A percentile compares a stretch with the other conserved stretches of the same genome.
These are phyloP conservation scores for Fraxinus xanthoxyloides DNA, from an alignment of 305 asterid species.

Conservation along the genomic window DNA sequence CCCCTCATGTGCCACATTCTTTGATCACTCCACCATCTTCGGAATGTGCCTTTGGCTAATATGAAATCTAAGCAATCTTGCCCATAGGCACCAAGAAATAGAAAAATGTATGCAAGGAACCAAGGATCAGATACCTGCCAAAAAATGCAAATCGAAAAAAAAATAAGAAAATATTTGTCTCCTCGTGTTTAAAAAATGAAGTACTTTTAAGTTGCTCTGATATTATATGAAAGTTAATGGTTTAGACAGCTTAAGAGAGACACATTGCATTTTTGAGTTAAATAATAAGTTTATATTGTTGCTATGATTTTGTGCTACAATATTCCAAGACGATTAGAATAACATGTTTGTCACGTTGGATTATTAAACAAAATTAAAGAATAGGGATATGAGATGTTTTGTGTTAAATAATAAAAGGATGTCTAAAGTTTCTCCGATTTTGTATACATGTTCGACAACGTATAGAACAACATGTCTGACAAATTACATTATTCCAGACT, in stretches of 20 bases:
- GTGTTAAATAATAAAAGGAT: not conserved
- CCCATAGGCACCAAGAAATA: constrained; percentile 64
- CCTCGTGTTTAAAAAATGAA: not conserved
- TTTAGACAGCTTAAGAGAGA: not conserved
- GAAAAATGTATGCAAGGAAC: constrained; percentile 47
- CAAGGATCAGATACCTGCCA: constrained; percentile 46
- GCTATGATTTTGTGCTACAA: not conserved
- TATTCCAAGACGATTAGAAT: too few relatives aligned
- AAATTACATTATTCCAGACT: not conserved
- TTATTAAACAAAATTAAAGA: not conserved
- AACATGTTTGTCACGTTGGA: not conserved
- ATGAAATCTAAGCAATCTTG: constrained; percentile 65
- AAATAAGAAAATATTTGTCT: not conserved
- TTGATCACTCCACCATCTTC: constrained; percentile 88
- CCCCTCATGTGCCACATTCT: constrained; percentile 72
- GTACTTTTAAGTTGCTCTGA: too few relatives aligned
- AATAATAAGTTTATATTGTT: not conserved
- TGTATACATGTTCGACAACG: not conserved
- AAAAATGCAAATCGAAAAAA: not conserved
- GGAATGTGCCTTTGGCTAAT: constrained; percentile 38
- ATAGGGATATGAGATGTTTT: not conserved
- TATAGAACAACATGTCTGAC: not conserved
- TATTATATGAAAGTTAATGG: not conserved
- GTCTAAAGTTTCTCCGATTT: not conserved
- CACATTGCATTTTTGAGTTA: not conserved